phyloP scores from a whole-genome alignment of 192 early-diverging fungal species.

The Coemansia sp. region DNA sequence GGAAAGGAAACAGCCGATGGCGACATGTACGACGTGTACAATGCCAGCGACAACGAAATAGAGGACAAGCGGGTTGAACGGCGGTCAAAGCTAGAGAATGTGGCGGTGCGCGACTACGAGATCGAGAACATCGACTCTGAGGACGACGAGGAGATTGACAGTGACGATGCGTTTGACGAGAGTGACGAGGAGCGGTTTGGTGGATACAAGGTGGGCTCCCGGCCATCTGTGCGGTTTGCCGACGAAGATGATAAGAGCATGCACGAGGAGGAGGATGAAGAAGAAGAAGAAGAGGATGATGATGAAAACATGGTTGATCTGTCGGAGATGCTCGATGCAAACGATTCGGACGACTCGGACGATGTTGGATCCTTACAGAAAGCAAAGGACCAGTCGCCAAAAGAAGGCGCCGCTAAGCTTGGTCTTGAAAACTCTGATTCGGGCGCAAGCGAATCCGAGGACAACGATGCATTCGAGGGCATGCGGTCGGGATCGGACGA shows the following conservation, averaged over 20 bases:
- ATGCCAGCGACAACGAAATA: slow-evolving; percentile 12
- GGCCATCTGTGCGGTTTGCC: slow-evolving; percentile 9
- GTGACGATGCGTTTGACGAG: slow-evolving; percentile 86
- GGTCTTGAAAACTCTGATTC: slow-evolving; percentile 15
- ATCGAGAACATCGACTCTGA: slow-evolving; percentile 75
- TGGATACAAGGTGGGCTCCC: slow-evolving; percentile 56
- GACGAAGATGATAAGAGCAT: slow-evolving; percentile 25
- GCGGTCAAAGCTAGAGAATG: slow-evolving; percentile 29
- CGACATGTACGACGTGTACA: slow-evolving; percentile 17
- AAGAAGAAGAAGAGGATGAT: slow-evolving; percentile 48
- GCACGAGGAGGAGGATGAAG: slow-evolving; percentile 43
- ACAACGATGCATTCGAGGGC: slow-evolving; percentile 12
- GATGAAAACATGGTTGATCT: slow-evolving; percentile 60
- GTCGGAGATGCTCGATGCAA: slow-evolving; percentile 61
- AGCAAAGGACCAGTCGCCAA: background rate
- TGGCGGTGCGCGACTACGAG: slow-evolving; percentile 60
- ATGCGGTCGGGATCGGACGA: slow-evolving; percentile 48
- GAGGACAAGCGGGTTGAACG: slow-evolving; percentile 5
- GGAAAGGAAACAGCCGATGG: background rate
- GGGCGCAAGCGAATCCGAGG: slow-evolving; percentile 21
- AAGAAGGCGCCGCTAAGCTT: slow-evolving; percentile 9
- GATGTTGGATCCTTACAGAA: background rate
- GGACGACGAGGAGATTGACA: slow-evolving; percentile 93
- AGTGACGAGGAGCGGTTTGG: slow-evolving; percentile 84
- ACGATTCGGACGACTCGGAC: slow-evolving; percentile 15